Conservation (phyloP, 2,329 filamentous ascomycete species). For the Cytospora chrysosperma region DNA sequence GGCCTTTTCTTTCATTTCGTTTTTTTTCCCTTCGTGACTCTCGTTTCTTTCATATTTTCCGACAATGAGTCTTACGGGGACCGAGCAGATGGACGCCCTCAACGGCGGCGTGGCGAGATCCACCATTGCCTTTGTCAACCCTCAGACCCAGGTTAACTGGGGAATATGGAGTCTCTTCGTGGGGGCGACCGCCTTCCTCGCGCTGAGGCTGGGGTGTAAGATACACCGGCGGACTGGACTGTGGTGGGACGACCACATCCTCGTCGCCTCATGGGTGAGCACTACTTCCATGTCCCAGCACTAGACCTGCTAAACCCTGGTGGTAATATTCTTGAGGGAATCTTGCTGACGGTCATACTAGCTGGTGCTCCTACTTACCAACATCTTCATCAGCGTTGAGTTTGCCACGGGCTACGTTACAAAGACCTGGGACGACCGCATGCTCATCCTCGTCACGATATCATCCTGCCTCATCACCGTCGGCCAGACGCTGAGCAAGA, state of each 20-base stretch:
- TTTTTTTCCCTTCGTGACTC: background rate
- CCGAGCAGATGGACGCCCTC: background rate
- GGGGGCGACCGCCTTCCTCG: conserved; percentile 25
- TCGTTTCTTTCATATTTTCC: too few species aligned
- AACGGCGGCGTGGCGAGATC: background rate
- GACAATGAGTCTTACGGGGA: background rate
- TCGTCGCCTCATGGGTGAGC: conserved; percentile 28
- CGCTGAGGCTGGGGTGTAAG: conserved; percentile 26
- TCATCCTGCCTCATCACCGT: conserved; percentile 39
- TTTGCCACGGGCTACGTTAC: conserved; percentile 51
- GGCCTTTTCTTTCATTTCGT: background rate
- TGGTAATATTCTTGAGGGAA: too few species aligned
- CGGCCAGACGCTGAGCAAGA: conserved; percentile 38
- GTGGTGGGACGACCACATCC: conserved; percentile 28
- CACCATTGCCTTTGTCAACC: conserved; percentile 20
- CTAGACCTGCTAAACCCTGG: background rate
- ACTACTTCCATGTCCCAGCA: background rate
- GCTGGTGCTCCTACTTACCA: conserved; percentile 43
- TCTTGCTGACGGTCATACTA: conserved; percentile 25
- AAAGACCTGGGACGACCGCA: conserved; percentile 48
- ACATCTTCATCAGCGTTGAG: conserved; percentile 46
- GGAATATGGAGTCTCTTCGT: conserved; percentile 27
- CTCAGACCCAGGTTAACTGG: conserved; percentile 23
- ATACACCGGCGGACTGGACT: conserved; percentile 14
- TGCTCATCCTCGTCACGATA: conserved; percentile 52